Base-by-base conservation (phyloP, 2,329 filamentous ascomycete genomes). In the Cadophora gregata region DNA sequence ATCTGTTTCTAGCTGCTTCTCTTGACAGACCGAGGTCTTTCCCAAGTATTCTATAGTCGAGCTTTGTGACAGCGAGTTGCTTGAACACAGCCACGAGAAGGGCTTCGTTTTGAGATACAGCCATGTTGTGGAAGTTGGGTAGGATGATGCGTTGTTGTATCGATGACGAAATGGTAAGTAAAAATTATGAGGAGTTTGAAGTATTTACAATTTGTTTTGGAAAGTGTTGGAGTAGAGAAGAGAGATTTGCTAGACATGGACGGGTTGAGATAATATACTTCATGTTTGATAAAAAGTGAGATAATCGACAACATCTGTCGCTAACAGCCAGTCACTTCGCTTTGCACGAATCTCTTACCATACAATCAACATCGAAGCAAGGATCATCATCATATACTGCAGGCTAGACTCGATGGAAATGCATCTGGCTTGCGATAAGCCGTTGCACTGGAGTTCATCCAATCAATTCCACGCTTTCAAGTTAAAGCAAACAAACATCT, bases 401-500 rank as follows among this genome's bases (percentile, higher is more conserved):
- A 29, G 5, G 25, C 4, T 9, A 50, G 16, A 16, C 8, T n/a
- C 25, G 12, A 19, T 19, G 29, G 10, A n/a, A 29, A 29, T 29
- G 25, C n/a, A 29, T 51, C 14, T 51, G 25, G 48, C 48, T 51
- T 50, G 14, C 5, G 25, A 10, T 12, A 19, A 29, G 16, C 25
- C 48, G 2, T 29, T 25, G 48, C 25, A 2, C 42, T 5, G 7
- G 12, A 24, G 3, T 51, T 14, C 25, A 16, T 29, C 25, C 25
- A 31, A 24, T 27, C 47, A n/a, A 27, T 10, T n/a, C 4, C 8
- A 7, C n/a, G 38, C 38, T 5, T 27, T 31, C 25, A 27, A 29
- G 4, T 27, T 53, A 5, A 25, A n/a, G 50, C 27, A 53, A 53
- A 53, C 50, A 53, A 53, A 53, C 50, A 53, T 31, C 50, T 53